Evolutionary conservation across 73 alveolate species (phyloP).

Genomic region (Symbiodinium pilosum): DNA sequence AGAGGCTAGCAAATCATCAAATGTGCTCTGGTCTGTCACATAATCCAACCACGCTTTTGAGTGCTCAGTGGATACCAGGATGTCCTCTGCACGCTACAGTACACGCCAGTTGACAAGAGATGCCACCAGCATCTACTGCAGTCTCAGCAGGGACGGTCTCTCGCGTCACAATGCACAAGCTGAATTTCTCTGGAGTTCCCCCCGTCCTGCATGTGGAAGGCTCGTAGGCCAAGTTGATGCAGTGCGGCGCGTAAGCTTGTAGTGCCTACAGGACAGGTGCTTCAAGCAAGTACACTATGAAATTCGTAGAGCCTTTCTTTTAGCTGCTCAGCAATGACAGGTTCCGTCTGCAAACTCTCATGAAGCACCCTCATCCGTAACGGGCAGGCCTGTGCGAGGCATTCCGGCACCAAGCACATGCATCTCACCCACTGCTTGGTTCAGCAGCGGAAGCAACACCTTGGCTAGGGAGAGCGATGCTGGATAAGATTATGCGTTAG

Average conservation of each 20-base stretch:
- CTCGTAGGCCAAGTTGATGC: neutral
- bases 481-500: neutral
- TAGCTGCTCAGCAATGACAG: too few relatives aligned
- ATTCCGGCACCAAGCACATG: neutral
- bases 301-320: too few relatives aligned
- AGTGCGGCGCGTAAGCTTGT: neutral
- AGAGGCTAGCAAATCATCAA: neutral
- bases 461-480: neutral
- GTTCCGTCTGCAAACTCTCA: too few relatives aligned
- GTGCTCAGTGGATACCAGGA: neutral
- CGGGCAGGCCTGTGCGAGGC: slow-evolving; percentile 4
- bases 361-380: too few relatives aligned
- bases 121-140: neutral
- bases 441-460: neutral
- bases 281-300: too few relatives aligned
- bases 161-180: too few relatives aligned
- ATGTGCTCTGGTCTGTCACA: neutral
- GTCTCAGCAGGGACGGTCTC: too few relatives aligned
- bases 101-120: neutral
- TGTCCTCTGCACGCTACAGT: neutral
- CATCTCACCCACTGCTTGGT: neutral
- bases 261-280: neutral
- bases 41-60: neutral
- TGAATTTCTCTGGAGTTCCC: too few relatives aligned
- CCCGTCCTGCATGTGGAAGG: neutral